A percentile compares a stretch with the other conserved stretches of the same genome.
Evolutionary conservation across 2,329 filamentous ascomycete genomes (phyloP).

Genomic region (Rhinocladiella similis): DNA sequence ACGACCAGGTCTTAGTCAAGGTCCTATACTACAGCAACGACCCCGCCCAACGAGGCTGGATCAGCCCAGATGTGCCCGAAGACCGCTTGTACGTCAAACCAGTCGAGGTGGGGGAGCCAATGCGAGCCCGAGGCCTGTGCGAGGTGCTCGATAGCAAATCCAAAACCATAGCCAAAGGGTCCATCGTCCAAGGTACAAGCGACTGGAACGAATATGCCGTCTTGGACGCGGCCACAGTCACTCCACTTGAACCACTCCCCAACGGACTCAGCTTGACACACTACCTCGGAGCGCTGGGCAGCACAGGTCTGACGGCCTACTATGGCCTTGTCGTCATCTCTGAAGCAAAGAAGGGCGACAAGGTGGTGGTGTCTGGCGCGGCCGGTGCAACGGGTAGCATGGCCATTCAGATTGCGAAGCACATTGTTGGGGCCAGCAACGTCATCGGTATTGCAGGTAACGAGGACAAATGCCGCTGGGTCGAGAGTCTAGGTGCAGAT

Average conservation of each 20-base stretch:
- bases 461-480: conserved; percentile 67
- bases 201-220: conserved; percentile 45
- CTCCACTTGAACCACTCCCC: background rate
- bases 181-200: conserved; percentile 34
- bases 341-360: conserved; percentile 66
- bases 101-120: conserved; percentile 42
- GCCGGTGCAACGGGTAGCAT: conserved; percentile 77
- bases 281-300: conserved; percentile 51
- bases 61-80: conserved; percentile 33
- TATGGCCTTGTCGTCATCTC: conserved; percentile 71
- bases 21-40: conserved; percentile 53
- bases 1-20: conserved; percentile 49
- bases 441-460: conserved; percentile 67
- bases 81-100: conserved; percentile 49
- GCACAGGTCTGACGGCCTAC: conserved; percentile 67
- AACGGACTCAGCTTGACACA: conserved; percentile 16
- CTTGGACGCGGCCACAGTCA: conserved; percentile 25
- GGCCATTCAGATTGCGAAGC: conserved; percentile 54
- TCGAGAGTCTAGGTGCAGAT: conserved; percentile 56
- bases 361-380: conserved; percentile 74
- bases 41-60: conserved; percentile 55
- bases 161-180: conserved; percentile 33
- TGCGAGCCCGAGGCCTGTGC: conserved; percentile 38
- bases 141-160: conserved; percentile 40
- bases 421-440: conserved; percentile 58